Base-by-base conservation (phyloP, 345 rosid species). In the Melastoma malabathricum region DNA sequence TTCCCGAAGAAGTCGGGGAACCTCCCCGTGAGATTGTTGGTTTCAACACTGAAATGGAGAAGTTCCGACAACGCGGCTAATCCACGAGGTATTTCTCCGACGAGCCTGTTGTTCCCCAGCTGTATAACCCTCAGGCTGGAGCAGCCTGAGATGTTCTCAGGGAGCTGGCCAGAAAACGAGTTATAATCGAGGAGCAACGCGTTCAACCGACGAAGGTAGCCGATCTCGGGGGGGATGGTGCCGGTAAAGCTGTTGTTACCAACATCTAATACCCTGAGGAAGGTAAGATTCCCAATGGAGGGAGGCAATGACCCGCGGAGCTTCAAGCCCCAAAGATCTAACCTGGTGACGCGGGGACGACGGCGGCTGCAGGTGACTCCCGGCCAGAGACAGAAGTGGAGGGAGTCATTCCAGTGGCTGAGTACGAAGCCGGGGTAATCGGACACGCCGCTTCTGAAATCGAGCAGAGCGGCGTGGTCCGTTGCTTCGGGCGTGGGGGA, bases 11-110 rank as follows among this genome's bases (percentile, higher is more conserved):
- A n/a, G n/a, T n/a, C n/a, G n/a, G n/a, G n/a, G n/a, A n/a, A n/a
- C n/a, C n/a, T n/a, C n/a, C n/a, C n/a, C 3, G 0, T 46, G 18
- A 46, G 48, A 17, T 1, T 46, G 0, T 46, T 46, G 1, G 3
- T 0, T 16, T 12, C 0, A 18, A 46, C 15, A 2, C 4, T 0
- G 0, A 46, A 16, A 2, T 0, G 0, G 9, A 0, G 5, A 46
- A 46, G 49, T 22, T 46, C 19, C 12, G 20, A 16, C 49, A 46
- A 46, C 8, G 20, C 16, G 5, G 13, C 49, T 0, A 46, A 2
- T 3, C 19, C 48, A 46, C 1, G 0, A 17, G 20, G 20, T 15
- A 46, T 46, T 1, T 8, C 19, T 0, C 49, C 13, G 5, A 17
- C 13, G 12, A 46, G 49, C 4, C 19, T 18, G 20, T 46, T 46